Conservation (phyloP, 345 rosid genomes). For the Brassica incana region DNA sequence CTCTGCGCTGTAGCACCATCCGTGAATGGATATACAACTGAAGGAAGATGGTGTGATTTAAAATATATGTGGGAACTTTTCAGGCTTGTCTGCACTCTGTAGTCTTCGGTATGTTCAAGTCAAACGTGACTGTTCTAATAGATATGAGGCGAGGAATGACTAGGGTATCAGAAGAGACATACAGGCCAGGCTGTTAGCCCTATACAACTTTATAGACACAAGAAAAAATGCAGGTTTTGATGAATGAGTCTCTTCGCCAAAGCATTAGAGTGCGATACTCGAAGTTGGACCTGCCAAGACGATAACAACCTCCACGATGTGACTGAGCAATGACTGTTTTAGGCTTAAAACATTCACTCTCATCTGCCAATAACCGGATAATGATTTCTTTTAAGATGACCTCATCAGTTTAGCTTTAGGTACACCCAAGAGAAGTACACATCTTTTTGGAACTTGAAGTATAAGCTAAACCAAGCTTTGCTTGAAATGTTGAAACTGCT, state of each 20-base stretch:
- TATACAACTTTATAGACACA: neutral
- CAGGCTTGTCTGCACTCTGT: neutral
- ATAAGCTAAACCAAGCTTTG: neutral
- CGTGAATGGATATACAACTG: neutral
- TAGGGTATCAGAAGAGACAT: neutral
- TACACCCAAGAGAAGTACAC: neutral
- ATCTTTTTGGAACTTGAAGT: constrained; percentile 9
- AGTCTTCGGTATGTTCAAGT: constrained; percentile 5
- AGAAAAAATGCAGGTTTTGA: constrained; percentile 13
- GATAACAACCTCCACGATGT: neutral
- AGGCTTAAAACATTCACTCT: constrained; percentile 5
- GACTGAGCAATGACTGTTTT: constrained; percentile 9
- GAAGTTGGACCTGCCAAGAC: constrained; percentile 19
- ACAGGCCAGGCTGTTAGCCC: neutral
- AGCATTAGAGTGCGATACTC: neutral
- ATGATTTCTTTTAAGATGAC: neutral
- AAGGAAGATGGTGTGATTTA: constrained; percentile 1
- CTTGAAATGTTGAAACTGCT: neutral
- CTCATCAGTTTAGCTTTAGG: constrained; percentile 1
- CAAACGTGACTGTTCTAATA: constrained; percentile 1
- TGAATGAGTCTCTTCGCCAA: neutral
- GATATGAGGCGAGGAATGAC: neutral
- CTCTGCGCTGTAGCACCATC: neutral
- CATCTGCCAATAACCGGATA: neutral
- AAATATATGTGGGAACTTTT: constrained; percentile 9